These are phyloP conservation scores for Volvox africanus DNA, from an alignment of 139 green algal species.

Conservation along the genomic window DNA sequence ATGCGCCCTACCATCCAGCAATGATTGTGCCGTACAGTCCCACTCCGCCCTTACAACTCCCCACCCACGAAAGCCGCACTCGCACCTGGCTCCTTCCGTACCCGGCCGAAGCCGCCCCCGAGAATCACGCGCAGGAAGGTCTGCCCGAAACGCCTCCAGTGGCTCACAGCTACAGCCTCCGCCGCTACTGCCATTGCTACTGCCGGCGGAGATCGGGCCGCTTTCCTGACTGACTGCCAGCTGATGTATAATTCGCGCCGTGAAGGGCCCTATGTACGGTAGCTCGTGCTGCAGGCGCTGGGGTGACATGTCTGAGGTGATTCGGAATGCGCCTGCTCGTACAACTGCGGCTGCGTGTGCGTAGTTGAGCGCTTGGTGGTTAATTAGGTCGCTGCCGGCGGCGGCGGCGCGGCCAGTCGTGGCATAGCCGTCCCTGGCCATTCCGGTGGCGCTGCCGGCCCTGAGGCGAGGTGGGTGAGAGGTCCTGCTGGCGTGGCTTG, in stretches of 20 bases:
- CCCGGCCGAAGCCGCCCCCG: conserved; percentile 34
- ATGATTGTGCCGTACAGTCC: background rate
- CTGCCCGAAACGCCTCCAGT: conserved; percentile 47
- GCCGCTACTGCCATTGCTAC: background rate
- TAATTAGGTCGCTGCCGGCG: conserved; percentile 13
- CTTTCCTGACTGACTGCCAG: conserved; percentile 18
- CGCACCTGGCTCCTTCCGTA: conserved; percentile 47
- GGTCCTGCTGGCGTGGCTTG: background rate
- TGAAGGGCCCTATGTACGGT: conserved; percentile 51
- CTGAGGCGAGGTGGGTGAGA: background rate
- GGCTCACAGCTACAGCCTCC: conserved; percentile 43
- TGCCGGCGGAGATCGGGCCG: too few species aligned
- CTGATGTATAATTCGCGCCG: conserved; percentile 43
- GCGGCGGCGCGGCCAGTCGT: background rate
- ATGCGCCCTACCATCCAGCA: too few species aligned
- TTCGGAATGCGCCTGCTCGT: conserved; percentile 47
- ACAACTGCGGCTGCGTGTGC: conserved; percentile 56
- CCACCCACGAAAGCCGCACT: background rate
- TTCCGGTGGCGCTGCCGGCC: background rate
- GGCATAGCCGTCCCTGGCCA: background rate
- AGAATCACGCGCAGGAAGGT: conserved; percentile 43
- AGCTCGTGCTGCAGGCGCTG: conserved; percentile 23
- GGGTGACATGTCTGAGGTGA: background rate
- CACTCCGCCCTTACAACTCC: background rate
- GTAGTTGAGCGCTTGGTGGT: conserved; percentile 45